These are phyloP conservation scores for Entomortierella beljakovae DNA, from an alignment of 192 early-diverging fungal genomes.

Conservation along the genomic window DNA sequence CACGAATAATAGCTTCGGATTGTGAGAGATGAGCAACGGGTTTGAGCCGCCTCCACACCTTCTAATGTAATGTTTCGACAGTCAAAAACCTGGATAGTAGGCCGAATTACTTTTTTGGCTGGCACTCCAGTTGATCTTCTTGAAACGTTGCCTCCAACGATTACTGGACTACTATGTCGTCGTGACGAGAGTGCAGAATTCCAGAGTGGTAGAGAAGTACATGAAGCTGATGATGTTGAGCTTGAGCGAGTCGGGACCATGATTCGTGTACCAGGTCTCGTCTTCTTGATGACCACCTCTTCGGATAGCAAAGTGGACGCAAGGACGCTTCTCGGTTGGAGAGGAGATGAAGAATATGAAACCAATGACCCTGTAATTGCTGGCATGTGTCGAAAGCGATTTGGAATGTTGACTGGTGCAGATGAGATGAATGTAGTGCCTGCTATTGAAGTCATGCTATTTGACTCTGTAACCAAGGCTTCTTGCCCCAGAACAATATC, in stretches of 20 bases:
- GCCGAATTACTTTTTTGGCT: constrained; percentile 23
- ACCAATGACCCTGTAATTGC: constrained; percentile 14
- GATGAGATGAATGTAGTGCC: constrained; percentile 10
- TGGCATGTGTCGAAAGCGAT: constrained; percentile 17
- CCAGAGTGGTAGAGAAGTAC: constrained; percentile 28
- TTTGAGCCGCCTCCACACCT: constrained; percentile 55
- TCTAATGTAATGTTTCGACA: constrained; percentile 61
- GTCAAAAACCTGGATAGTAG: constrained; percentile 59
- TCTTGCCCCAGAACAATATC: background rate
- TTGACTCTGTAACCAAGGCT: too few relatives aligned
- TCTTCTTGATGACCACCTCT: constrained; percentile 48
- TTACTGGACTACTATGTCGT: background rate
- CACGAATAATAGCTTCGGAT: constrained; percentile 65
- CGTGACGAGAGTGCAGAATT: constrained; percentile 7
- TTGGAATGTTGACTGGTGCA: constrained; percentile 37
- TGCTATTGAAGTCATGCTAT: background rate
- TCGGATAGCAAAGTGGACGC: constrained; percentile 42
- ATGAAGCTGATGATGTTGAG: constrained; percentile 8
- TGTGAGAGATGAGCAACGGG: constrained; percentile 45
- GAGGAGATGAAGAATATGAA: constrained; percentile 42
- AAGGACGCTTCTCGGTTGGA: constrained; percentile 38
- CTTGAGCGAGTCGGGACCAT: constrained; percentile 27
- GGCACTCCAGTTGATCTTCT: background rate
- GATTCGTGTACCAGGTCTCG: constrained; percentile 26
- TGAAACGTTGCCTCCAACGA: too few relatives aligned